Evolutionary conservation across 805 yeast genomes (phyloP).

Genomic region (Monosporozyma servazzii): DNA sequence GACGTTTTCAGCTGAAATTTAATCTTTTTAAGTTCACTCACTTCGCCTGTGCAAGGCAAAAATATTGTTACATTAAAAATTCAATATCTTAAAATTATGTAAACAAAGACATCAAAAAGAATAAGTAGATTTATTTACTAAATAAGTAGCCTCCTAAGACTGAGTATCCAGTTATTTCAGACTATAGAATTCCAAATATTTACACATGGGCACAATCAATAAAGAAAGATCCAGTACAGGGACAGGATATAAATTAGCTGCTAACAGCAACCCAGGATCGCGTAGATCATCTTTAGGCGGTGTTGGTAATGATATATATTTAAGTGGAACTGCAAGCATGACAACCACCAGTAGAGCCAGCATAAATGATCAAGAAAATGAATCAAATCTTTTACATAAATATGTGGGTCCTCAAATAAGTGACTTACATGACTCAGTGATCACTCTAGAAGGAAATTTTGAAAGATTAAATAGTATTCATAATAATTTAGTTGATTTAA

Average conservation of each 20-base stretch:
- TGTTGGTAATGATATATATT: constrained; percentile 3
- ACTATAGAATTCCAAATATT: neutral
- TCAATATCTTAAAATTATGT: neutral
- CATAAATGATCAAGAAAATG: constrained; percentile 5
- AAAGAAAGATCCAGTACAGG: constrained; percentile 1
- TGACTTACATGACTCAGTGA: constrained; percentile 40
- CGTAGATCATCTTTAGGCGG: constrained; percentile 26
- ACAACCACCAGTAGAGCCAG: constrained; percentile 5
- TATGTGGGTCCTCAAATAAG: constrained; percentile 35
- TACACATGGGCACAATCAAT: neutral
- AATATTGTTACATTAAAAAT: neutral
- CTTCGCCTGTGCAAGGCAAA: neutral
- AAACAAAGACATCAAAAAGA: neutral
- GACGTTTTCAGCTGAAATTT: neutral
- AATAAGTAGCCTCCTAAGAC: neutral
- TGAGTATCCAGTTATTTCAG: neutral
- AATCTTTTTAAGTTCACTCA: neutral
- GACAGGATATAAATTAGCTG: constrained; percentile 34
- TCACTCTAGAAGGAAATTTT: constrained; percentile 51
- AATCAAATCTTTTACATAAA: constrained; percentile 24
- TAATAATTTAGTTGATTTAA: constrained; percentile 52
- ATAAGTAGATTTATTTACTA: neutral
- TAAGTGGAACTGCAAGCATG: constrained; percentile 5
- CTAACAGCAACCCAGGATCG: constrained; percentile 31
- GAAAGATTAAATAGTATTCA: constrained; percentile 50